Conservation (phyloP, 2,329 filamentous ascomycete species). For the Aspergillus hiratsukae region DNA sequence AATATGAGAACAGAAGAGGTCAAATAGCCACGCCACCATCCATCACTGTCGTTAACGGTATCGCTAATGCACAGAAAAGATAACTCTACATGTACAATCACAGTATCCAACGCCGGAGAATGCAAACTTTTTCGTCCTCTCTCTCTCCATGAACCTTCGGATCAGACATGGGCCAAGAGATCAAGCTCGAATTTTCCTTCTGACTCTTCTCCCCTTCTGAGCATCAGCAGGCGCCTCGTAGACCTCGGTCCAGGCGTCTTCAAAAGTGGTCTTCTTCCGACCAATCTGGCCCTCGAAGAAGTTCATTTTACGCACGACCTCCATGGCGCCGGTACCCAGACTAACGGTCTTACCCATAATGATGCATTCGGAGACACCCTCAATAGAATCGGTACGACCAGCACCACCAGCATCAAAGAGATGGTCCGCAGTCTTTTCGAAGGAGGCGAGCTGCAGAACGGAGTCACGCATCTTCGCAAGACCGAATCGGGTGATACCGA, state of each 20-base stretch:
- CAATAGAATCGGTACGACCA: conserved; percentile 87
- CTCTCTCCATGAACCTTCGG: background rate
- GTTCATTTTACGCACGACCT: conserved; percentile 74
- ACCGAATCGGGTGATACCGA: conserved; percentile 94
- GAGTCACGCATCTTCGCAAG: conserved; percentile 94
- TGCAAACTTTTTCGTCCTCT: conserved; percentile 3
- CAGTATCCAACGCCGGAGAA: conserved; percentile 7
- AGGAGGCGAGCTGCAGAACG: conserved; percentile 88
- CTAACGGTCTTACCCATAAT: conserved; percentile 96
- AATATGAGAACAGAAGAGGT: conserved; percentile 2
- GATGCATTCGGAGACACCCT: conserved; percentile 93
- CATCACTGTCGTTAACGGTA: conserved; percentile 3
- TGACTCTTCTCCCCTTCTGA: conserved; percentile 10
- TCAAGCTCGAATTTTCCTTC: background rate
- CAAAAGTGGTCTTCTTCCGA: conserved; percentile 60
- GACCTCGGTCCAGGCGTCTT: conserved; percentile 51
- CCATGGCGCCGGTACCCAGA: conserved; percentile 86
- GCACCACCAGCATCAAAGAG: conserved; percentile 89
- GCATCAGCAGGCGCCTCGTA: conserved; percentile 17
- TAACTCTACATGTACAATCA: conserved; percentile 2
- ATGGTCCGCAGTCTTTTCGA: conserved; percentile 98
- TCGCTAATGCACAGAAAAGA: conserved; percentile 10
- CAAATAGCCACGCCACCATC: background rate
- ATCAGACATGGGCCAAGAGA: background rate
- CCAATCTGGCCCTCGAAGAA: conserved; percentile 58